phyloP scores from a whole-genome alignment of 768 basidiomycete species.

The Neoboletus brunneissimus region DNA sequence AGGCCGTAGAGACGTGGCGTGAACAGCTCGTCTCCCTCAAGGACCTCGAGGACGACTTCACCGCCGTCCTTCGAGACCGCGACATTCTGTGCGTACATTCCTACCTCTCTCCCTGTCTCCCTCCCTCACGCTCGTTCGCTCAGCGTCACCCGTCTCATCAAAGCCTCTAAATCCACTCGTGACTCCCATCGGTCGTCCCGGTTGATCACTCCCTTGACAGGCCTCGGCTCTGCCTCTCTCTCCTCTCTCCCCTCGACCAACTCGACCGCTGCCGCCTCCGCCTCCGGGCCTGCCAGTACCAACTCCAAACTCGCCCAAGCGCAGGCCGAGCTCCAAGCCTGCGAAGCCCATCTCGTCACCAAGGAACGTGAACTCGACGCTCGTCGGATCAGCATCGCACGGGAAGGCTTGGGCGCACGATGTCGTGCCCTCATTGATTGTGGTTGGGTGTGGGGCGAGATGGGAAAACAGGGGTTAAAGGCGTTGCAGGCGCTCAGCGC shows the following conservation, averaged over 20 bases:
- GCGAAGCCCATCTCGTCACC: constrained; percentile 66
- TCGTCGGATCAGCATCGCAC: constrained; percentile 51
- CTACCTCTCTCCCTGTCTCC: neutral
- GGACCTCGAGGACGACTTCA: constrained; percentile 69
- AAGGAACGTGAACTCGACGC: constrained; percentile 65
- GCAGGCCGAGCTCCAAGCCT: constrained; percentile 78
- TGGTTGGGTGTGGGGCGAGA: constrained; percentile 64
- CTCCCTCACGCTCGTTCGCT: neutral
- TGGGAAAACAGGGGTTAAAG: constrained; percentile 60
- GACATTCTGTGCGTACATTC: constrained; percentile 69
- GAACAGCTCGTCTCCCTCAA: constrained; percentile 59
- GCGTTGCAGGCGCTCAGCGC: constrained; percentile 18
- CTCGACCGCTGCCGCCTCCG: constrained; percentile 24
- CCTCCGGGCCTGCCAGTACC: constrained; percentile 12
- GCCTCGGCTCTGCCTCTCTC: constrained; percentile 42
- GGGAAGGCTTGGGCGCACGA: constrained; percentile 59
- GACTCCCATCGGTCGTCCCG: constrained; percentile 36
- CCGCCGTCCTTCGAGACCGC: constrained; percentile 60
- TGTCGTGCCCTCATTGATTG: constrained; percentile 67
- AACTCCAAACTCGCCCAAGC: constrained; percentile 57
- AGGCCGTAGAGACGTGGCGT: constrained; percentile 63
- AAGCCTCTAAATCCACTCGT: constrained; percentile 60
- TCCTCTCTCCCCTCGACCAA: constrained; percentile 39
- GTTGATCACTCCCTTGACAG: constrained; percentile 13
- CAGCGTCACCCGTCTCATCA: constrained; percentile 78